Base-by-base conservation (phyloP, 2,329 filamentous ascomycete species). In the Pezicula rhizophila region DNA sequence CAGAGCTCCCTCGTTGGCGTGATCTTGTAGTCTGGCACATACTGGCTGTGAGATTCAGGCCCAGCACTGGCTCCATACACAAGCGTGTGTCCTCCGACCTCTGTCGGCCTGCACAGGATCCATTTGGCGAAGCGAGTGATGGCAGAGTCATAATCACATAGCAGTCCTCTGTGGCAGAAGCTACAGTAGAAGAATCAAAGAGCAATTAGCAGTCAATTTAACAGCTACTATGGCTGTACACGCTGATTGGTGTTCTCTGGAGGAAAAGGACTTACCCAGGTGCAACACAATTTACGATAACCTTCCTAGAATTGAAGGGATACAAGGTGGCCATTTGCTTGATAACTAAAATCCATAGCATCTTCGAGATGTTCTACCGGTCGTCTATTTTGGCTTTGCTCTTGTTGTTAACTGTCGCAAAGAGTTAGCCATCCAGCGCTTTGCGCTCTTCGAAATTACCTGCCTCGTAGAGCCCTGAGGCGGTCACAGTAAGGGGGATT, bases 31-130 rank as follows among this genome's bases (percentile, higher is more conserved):
- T 74, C 65, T 2, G 58, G 60, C 58, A 77, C 64, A 50, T 75
- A 78, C 49, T 69, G 53, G 4, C 76, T 76, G 51, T 78, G 71
- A 2, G 65, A 65, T 50, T 73, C 71, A 5, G 60, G 61, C 1
- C 57, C 52, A 0, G 64, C 68, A 1, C 62, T 70, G 64, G 60
- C 3, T 77, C 64, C 38, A 76, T 56, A 7, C 7, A 65, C 47
- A 14, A 65, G 42, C 8, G 71, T 75, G 11, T 76, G 66, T 45
- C 65, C 68, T 2, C 76, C 75, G 3, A 68, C 66, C 60, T 77
- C 76, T 0, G 70, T 68, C 0, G 66, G 15, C 23, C 23, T 5
- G 23, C 23, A 23, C 6, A 73, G 45, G 23, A 68, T 14, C 12
- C 65, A 47, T 23, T 66, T 62, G 18, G 71, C 28, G 8, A 66